Evolutionary conservation across 192 early-diverging fungal genomes (phyloP), one percentile per base, ranked within the genome.

Genomic region (Spizellomyces punctatus): DNA sequence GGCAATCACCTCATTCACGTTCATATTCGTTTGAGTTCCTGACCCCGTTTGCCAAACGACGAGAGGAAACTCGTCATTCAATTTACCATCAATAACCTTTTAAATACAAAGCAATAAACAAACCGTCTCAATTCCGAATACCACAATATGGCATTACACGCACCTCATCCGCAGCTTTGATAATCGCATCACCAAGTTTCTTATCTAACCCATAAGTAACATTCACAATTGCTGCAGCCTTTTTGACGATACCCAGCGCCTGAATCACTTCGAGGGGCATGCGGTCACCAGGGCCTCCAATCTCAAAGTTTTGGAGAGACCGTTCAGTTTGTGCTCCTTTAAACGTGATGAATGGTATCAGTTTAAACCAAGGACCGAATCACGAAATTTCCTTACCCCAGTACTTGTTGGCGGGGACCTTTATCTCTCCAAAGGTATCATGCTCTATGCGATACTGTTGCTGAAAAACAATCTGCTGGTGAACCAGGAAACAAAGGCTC

Each of bases 21-120:
- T 98, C 96, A 98, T 98, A 88, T 98, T 98, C 66, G 94, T 91
- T 84, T 98, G 95, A 50, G 95, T 99, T 44, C 97, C 97, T 58
- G 94, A 95, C 41, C 97, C 97, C 46, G 96, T 98, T 55, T 83
- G 82, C 93, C 91, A 99, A 55, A 99, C 95, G 9, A 99, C 97
- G 67, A 99, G 86, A 45, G 97, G 97, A 86, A 99, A 99, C 78
- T 99, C 94, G 58, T 93, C 93, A 74, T 91, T 88, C 65, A 96
- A 89, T 76, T 89, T 91, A 63, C 94, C 96, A 22, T 87, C 86
- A 57, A 96, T 95, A 46, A 98, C 95, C 84, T 91, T 69, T 3
- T 14, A 2, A 16, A 67, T 46, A 8, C 0, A 22, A 4, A 67
- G 14, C 62, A 66, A 46, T 46, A 14, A 16, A 14, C 43, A 17